A percentile compares a stretch with the other conserved stretches of the same genome.
Conservation (phyloP, 2,329 filamentous ascomycete species). For the Neocucurbitaria cava region DNA sequence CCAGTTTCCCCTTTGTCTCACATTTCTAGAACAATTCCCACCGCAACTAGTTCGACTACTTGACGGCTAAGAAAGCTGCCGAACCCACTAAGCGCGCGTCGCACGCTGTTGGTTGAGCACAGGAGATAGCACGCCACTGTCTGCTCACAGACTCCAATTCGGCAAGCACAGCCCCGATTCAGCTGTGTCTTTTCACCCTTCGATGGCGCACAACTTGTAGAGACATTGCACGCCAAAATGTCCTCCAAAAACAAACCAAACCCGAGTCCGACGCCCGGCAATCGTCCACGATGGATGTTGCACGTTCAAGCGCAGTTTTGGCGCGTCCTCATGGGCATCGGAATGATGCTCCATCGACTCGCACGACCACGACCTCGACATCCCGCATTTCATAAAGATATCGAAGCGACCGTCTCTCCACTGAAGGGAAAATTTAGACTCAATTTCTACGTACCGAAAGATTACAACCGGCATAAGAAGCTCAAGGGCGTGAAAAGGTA, state of each 20-base stretch:
- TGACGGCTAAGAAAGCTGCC: background rate
- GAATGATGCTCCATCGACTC: constrained; percentile 71
- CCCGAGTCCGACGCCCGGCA: constrained; percentile 25
- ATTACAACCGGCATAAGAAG: constrained; percentile 54
- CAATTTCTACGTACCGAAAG: constrained; percentile 67
- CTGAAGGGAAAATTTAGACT: constrained; percentile 58
- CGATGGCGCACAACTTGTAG: constrained; percentile 12
- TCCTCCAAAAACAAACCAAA: constrained; percentile 2
- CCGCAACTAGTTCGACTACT: constrained; percentile 4
- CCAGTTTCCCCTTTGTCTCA: constrained; percentile 3
- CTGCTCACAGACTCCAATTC: constrained; percentile 7
- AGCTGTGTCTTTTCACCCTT: constrained; percentile 5
- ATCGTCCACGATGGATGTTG: constrained; percentile 64
- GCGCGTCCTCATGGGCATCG: constrained; percentile 71
- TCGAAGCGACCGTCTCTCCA: constrained; percentile 59
- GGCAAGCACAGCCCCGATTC: constrained; percentile 19
- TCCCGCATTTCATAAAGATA: constrained; percentile 65
- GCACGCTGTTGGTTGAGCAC: background rate
- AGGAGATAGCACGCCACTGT: background rate
- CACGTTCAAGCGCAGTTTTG: constrained; percentile 69
- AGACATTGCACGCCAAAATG: background rate
- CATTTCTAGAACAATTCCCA: constrained; percentile 11
- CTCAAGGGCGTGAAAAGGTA: constrained; percentile 55
- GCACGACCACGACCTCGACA: constrained; percentile 66
- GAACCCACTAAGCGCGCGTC: background rate